These are phyloP conservation scores for Lantana camara DNA, from an alignment of 257 asterid genomes.

Conservation along the genomic window DNA sequence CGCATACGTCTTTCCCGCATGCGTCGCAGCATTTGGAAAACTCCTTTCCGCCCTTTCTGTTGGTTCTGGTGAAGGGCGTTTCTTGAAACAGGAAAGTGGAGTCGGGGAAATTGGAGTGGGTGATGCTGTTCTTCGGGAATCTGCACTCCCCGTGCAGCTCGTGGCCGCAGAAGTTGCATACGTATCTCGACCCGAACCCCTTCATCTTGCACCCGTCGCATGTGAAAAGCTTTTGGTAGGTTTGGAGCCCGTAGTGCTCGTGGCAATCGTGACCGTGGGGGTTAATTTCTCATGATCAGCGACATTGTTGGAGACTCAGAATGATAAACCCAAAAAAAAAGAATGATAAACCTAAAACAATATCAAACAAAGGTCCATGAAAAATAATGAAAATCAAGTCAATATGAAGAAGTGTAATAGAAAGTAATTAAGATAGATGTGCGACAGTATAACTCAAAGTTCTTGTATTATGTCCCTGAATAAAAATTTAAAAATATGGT, in stretches of 20 bases:
- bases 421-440: no score
- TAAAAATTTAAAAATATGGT: no score
- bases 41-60: neutral
- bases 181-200: conserved; percentile 32
- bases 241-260: conserved; percentile 21
- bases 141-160: conserved; percentile 34
- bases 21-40: conserved; percentile 36
- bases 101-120: conserved; percentile 21
- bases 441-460: no score
- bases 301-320: neutral
- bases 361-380: no score
- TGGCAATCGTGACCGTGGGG: conserved; percentile 27
- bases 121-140: neutral
- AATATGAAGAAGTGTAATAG: no score
- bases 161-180: conserved; percentile 22
- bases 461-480: no score
- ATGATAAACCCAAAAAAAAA: no score
- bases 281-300: neutral
- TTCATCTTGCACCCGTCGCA: conserved; percentile 44
- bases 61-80: neutral
- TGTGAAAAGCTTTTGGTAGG: conserved; percentile 12
- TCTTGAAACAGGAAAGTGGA: conserved; percentile 13
- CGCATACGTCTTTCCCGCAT: conserved; percentile 33
- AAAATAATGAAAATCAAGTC: no score
- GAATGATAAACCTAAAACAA: no score